Conservation (phyloP, 352 stramenopile genomes). For the Globisporangium cystogenes region DNA sequence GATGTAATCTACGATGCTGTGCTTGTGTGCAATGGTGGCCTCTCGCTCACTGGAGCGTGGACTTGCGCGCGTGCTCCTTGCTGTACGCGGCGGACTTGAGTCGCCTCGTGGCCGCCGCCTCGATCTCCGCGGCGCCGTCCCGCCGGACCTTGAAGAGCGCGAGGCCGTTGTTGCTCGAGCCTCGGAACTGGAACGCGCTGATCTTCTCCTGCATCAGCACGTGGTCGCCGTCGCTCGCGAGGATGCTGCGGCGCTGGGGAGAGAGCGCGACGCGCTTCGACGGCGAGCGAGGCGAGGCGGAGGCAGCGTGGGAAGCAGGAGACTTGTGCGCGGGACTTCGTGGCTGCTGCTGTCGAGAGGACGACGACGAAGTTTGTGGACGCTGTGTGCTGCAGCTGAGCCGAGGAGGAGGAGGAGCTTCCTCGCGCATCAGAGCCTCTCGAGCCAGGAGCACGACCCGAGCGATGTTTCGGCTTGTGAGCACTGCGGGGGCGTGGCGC, state of each 20-base stretch:
- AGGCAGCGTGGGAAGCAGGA: background rate
- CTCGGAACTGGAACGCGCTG: constrained; percentile 14
- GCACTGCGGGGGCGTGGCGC: background rate
- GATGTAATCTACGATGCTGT: background rate
- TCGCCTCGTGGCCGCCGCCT: constrained; percentile 1
- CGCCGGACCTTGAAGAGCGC: constrained; percentile 10
- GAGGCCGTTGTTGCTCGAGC: constrained; percentile 2
- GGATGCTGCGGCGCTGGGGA: constrained; percentile 9
- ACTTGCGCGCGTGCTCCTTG: constrained; percentile 8
- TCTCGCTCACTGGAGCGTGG: background rate
- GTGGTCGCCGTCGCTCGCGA: constrained; percentile 12
- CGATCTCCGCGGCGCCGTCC: constrained; percentile 3
- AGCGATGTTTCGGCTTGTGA: constrained; percentile 16
- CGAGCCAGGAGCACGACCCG: constrained; percentile 4
- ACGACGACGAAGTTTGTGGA: background rate
- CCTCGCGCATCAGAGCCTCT: background rate
- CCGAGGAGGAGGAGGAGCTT: background rate
- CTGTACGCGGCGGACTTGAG: constrained; percentile 6
- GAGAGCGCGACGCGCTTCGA: background rate
- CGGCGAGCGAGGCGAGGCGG: background rate
- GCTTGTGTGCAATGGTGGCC: background rate
- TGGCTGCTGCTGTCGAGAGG: background rate
- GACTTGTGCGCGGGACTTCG: background rate
- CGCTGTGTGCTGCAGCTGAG: background rate
- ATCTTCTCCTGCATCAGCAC: constrained; percentile 16